These are phyloP conservation scores for Aspergillus thermomutatus DNA, from an alignment of 2,329 filamentous ascomycete genomes.

Conservation along the genomic window DNA sequence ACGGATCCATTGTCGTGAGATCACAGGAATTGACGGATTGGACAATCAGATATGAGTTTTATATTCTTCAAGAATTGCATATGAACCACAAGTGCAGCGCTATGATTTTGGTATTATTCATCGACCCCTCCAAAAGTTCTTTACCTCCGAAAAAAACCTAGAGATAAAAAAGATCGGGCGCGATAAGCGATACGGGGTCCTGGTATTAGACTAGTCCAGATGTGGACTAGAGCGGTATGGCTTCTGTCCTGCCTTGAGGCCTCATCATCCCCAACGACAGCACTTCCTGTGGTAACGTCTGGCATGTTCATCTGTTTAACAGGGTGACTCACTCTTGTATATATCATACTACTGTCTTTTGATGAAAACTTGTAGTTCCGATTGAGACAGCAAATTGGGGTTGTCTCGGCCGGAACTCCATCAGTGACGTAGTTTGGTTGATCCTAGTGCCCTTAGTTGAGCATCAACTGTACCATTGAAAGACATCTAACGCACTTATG, in stretches of 20 bases:
- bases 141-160: slow-evolving; percentile 11
- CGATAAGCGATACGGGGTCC: slow-evolving; percentile 22
- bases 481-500: slow-evolving; percentile 6
- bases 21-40: background rate
- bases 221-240: slow-evolving; percentile 7
- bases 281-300: background rate
- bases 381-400: background rate
- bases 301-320: background rate
- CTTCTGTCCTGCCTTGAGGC: background rate
- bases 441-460: background rate
- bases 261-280: background rate
- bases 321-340: background rate
- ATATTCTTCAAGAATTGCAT: background rate
- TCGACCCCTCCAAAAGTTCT: background rate
- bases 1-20: slow-evolving; percentile 61
- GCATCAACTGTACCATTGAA: background rate
- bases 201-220: slow-evolving; percentile 3
- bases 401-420: background rate
- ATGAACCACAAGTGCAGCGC: background rate
- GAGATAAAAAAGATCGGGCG: slow-evolving; percentile 7
- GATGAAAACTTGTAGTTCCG: background rate
- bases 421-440: background rate
- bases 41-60: background rate
- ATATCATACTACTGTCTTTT: background rate
- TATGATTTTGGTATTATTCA: background rate